Conservation (phyloP, 768 basidiomycete genomes). For the Termitomyces sp. region DNA sequence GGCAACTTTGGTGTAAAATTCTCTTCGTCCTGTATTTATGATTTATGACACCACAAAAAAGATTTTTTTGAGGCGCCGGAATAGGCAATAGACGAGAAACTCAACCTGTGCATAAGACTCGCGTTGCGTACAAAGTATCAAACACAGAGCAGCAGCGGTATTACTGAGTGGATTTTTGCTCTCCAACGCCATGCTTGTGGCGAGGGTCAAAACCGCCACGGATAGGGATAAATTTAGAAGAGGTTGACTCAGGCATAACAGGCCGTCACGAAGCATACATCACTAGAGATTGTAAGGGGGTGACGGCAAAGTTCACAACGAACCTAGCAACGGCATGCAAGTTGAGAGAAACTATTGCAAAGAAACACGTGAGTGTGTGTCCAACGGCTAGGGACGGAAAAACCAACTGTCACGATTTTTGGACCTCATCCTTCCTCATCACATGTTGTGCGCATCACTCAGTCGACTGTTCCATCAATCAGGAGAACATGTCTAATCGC, state of each 20-base stretch:
- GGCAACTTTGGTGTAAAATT: no score
- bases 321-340: no score
- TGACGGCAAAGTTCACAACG: neutral
- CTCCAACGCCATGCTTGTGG: neutral
- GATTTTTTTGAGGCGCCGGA: neutral
- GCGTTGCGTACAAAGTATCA: neutral
- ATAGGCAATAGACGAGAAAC: neutral
- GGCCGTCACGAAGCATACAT: neutral
- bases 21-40: no score
- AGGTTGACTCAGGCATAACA: neutral
- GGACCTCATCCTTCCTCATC: neutral
- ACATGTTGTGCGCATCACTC: neutral
- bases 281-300: neutral
- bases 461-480: neutral
- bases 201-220: neutral
- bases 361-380: neutral
- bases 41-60: no score
- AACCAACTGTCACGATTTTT: neutral
- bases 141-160: neutral
- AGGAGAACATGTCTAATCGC: slow-evolving; percentile 5
- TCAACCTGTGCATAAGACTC: neutral
- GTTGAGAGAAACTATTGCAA: no score
- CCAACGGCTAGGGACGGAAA: neutral
- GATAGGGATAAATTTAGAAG: neutral
- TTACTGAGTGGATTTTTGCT: neutral